These are phyloP conservation scores for Phellinidium pouzarii DNA, from an alignment of 1,284 basidiomycete genomes.

Conservation along the genomic window DNA sequence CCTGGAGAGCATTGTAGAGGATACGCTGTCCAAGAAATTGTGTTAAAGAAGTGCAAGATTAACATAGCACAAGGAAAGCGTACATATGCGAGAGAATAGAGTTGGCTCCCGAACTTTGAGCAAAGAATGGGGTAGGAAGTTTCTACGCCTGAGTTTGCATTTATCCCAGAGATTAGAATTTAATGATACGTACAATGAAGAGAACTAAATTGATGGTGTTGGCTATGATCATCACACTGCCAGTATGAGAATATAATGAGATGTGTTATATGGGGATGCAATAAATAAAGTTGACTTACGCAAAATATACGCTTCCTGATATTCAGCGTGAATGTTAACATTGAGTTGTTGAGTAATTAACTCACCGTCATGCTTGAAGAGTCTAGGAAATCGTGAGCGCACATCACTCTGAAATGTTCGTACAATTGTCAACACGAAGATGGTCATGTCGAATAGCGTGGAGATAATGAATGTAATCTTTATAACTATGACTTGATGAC, in stretches of 20 bases:
- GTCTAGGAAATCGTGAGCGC: background rate
- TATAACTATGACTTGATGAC: background rate
- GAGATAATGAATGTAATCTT: constrained; percentile 4
- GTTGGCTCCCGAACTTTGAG: constrained; percentile 14
- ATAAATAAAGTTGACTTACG: background rate
- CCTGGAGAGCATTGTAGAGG: constrained; percentile 14
- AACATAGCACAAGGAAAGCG: background rate
- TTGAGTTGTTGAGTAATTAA: background rate
- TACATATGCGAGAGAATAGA: constrained; percentile 15
- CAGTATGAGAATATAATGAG: background rate
- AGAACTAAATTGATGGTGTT: constrained; percentile 5
- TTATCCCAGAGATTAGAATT: background rate
- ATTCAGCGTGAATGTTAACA: background rate
- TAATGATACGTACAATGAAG: background rate
- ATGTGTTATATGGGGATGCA: background rate
- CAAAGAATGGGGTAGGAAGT: background rate
- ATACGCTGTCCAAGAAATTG: background rate
- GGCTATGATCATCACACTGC: constrained; percentile 7
- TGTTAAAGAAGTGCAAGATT: background rate
- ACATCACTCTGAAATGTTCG: constrained; percentile 3
- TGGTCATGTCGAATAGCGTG: constrained; percentile 3
- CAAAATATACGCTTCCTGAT: constrained; percentile 13
- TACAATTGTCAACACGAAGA: constrained; percentile 10
- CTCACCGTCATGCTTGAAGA: constrained; percentile 16
- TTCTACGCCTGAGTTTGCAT: background rate